Conservation (phyloP, 2,329 filamentous ascomycete species). For the Bipolaris sorokiniana region DNA sequence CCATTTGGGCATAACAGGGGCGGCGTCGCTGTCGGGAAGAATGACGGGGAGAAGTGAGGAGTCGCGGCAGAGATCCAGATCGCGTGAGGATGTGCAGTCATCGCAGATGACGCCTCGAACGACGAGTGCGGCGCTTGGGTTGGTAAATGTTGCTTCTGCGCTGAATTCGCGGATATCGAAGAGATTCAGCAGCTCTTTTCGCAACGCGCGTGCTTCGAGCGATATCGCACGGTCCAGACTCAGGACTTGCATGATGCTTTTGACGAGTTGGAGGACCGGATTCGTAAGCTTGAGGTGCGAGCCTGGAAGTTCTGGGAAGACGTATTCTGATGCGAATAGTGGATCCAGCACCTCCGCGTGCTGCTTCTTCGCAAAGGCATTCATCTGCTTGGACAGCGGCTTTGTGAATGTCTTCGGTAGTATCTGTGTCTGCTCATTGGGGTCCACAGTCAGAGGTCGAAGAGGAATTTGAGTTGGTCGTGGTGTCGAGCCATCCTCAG, state of each 20-base stretch:
- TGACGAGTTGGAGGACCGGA: slow-evolving; percentile 87
- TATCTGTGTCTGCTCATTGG: slow-evolving; percentile 67
- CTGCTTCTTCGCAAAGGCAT: slow-evolving; percentile 79
- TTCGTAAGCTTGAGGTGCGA: slow-evolving; percentile 68
- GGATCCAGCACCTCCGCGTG: slow-evolving; percentile 88
- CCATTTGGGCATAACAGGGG: slow-evolving; percentile 68
- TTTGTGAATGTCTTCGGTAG: slow-evolving; percentile 85
- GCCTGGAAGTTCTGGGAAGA: slow-evolving; percentile 80
- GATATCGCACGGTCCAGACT: slow-evolving; percentile 89
- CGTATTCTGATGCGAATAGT: slow-evolving; percentile 84
- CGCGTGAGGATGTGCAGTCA: slow-evolving; percentile 85
- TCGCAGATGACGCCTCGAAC: slow-evolving; percentile 82
- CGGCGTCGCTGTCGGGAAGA: slow-evolving; percentile 37
- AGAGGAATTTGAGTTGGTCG: slow-evolving; percentile 67
- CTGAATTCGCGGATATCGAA: slow-evolving; percentile 97
- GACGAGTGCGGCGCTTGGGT: slow-evolving; percentile 77
- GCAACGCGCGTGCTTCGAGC: slow-evolving; percentile 83
- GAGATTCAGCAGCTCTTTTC: slow-evolving; percentile 85
- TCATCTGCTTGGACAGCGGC: slow-evolving; percentile 87
- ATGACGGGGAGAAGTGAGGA: slow-evolving; percentile 72
- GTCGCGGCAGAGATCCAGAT: slow-evolving; percentile 92
- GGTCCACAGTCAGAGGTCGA: slow-evolving; percentile 59
- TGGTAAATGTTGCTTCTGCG: slow-evolving; percentile 82
- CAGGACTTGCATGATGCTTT: slow-evolving; percentile 89
- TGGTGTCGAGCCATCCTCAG: slow-evolving; percentile 56